Evolutionary conservation across 2,329 filamentous ascomycete species (phyloP), one percentile per base, ranked within the genome.

Genomic region (Alternaria triticina): DNA sequence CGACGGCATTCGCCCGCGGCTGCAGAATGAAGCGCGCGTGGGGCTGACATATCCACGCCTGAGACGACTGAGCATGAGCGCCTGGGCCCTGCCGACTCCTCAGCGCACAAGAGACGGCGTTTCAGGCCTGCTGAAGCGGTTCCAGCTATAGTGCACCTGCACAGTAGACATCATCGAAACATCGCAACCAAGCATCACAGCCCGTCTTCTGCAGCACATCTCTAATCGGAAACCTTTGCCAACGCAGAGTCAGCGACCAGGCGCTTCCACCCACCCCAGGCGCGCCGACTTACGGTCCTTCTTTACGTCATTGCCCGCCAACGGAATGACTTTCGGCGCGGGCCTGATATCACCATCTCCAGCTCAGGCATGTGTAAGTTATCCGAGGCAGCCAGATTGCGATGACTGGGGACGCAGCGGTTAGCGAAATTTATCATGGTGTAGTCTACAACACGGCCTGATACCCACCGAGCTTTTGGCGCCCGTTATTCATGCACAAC

Each of bases 131-230:
- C 54, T 50, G n/a, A 43, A 55, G 17, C 25, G 33, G 47, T 58
- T 59, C 59, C 59, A 62, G 49, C 46, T 57, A 61, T 61, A 61
- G 51, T 62, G 44, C 47, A 30, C 15, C 56, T 59, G 60, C 44
- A 54, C 55, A 40, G 22, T 23, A 40, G 33, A 17, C 55, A 59
- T 47, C 11, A 46, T 43, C 60, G 20, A 59, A 59, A 59, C 60
- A 62, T 36, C n/a, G 8, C 17, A 25, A 22, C 51, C 30, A 33
- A 20, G 36, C 8, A 17, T 30, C 59, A 57, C 20, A 40, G 52
- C 12, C 43, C 46, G n/a, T 40, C 40, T 17, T 30, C 44, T 50
- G 52, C 43, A 56, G 25, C 25, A 51, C 15, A 45, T 61, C 27
- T 43, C 33, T 45, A n/a, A 27, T 50, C 25, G 45, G 45, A 33